These are phyloP conservation scores for Cryptococcus sp. DNA, from an alignment of 1,284 basidiomycete species.

Conservation along the genomic window DNA sequence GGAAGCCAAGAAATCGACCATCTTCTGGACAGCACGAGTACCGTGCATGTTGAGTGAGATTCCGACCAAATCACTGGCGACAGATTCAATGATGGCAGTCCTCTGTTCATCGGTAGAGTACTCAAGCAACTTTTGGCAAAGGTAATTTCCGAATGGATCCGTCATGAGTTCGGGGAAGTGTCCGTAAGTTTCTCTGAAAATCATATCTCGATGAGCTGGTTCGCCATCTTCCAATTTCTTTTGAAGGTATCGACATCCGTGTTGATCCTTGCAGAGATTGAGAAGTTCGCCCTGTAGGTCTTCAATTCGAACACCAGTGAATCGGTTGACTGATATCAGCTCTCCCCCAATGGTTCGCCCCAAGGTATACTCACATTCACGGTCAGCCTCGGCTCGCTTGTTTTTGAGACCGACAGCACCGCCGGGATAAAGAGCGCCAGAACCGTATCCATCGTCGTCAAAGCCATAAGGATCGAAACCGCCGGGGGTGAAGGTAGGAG, in stretches of 20 bases:
- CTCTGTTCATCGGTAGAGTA: conserved; percentile 97
- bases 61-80: conserved; percentile 93
- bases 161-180: conserved; percentile 99
- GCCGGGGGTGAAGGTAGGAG: conserved; percentile 32
- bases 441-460: conserved; percentile 61
- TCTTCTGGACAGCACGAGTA: conserved; percentile 98
- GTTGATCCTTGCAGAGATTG: conserved; percentile 94
- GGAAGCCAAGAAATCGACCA: conserved; percentile 99
- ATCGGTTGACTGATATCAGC: conserved; percentile 70
- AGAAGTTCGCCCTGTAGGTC: conserved; percentile 94
- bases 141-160: conserved; percentile 98
- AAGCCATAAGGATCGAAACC: conserved; percentile 64
- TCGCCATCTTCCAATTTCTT: conserved; percentile 98
- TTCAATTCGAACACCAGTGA: conserved; percentile 89
- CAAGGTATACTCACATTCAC: conserved; percentile 60
- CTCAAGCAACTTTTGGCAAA: conserved; percentile 97
- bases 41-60: conserved; percentile 99
- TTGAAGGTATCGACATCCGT: conserved; percentile 96
- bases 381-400: conserved; percentile 87
- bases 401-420: conserved; percentile 86
- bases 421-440: conserved; percentile 66
- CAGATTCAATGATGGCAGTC: conserved; percentile 94
- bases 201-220: conserved; percentile 95
- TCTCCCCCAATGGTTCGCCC: neutral
- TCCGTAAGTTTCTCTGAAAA: conserved; percentile 96